phyloP scores from a whole-genome alignment of 78 protist genomes.

The Polysphondylium violaceum region DNA sequence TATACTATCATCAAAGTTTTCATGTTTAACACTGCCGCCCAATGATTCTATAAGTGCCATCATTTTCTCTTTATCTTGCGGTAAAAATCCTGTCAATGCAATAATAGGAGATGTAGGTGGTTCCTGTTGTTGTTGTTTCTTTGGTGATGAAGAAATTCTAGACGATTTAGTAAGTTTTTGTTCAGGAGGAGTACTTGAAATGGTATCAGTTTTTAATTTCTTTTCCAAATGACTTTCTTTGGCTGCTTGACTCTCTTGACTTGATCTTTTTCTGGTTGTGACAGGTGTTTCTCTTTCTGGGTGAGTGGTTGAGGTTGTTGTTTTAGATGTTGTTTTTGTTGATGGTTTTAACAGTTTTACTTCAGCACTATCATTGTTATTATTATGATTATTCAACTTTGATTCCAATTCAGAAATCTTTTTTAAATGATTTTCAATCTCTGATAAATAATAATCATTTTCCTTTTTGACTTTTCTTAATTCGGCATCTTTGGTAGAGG shows the following conservation, averaged over 20 bases:
- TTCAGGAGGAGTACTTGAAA: too few relatives aligned
- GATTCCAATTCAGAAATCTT: neutral
- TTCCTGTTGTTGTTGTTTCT: too few relatives aligned
- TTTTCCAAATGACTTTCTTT: too few relatives aligned
- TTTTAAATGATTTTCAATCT: neutral
- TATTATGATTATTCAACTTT: neutral
- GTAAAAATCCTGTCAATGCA: too few relatives aligned
- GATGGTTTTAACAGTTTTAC: neutral
- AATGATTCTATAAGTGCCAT: neutral
- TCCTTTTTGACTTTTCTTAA: conserved; percentile 39
- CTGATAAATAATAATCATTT: conserved; percentile 2
- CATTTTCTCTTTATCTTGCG: conserved; percentile 16
- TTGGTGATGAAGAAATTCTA: neutral
- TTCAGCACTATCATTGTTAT: neutral
- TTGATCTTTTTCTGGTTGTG: too few relatives aligned
- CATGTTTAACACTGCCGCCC: conserved; percentile 18
- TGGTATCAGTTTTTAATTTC: neutral
- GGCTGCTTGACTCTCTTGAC: too few relatives aligned
- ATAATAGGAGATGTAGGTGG: too few relatives aligned
- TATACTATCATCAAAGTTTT: conserved; percentile 26
- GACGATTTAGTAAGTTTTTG: neutral
- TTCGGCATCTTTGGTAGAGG: conserved; percentile 35
- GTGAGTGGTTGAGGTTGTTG: conserved; percentile 22
- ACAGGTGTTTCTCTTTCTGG: neutral
- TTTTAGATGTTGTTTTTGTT: conserved; percentile 7